These are phyloP conservation scores for Arthrocladium fulminans DNA, from an alignment of 2,329 filamentous ascomycete species.

Conservation along the genomic window DNA sequence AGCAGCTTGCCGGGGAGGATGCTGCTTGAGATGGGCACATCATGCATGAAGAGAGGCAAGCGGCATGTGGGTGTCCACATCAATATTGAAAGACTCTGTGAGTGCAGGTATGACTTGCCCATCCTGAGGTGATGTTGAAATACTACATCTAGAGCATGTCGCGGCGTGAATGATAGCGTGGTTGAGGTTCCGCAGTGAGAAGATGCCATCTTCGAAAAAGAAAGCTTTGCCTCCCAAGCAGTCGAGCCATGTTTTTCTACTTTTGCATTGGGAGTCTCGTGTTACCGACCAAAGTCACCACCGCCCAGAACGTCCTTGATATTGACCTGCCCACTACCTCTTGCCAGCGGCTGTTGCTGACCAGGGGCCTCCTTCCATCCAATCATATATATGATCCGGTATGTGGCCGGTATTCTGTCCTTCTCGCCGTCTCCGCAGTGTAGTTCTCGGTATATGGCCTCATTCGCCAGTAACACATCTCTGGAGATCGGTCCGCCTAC, in stretches of 20 bases:
- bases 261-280: too few species aligned
- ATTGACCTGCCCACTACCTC: slow-evolving; percentile 79
- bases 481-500: slow-evolving; percentile 65
- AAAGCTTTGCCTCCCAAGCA: not conserved
- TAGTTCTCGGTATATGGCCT: slow-evolving; percentile 78
- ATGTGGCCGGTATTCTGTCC: slow-evolving; percentile 69
- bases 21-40: slow-evolving; percentile 9
- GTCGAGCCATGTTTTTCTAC: not conserved
- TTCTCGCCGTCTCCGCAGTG: slow-evolving; percentile 60
- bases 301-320: slow-evolving; percentile 69
- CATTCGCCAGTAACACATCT: slow-evolving; percentile 77
- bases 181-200: not conserved
- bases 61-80: not conserved
- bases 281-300: slow-evolving; percentile 28
- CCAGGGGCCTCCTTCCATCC: slow-evolving; percentile 82
- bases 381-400: slow-evolving; percentile 96
- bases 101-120: slow-evolving; percentile 6
- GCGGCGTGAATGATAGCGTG: not conserved
- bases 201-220: not conserved
- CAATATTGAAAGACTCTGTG: slow-evolving; percentile 1
- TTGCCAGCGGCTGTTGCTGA: slow-evolving; percentile 68
- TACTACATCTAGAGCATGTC: slow-evolving; percentile 7
- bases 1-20: slow-evolving; percentile 1
- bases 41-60: slow-evolving; percentile 3
- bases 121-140: slow-evolving; percentile 9